Evolutionary conservation across 1,139 yeast species (phyloP), one percentile per base, ranked within the genome.

Genomic region (Candida tropicalis): DNA sequence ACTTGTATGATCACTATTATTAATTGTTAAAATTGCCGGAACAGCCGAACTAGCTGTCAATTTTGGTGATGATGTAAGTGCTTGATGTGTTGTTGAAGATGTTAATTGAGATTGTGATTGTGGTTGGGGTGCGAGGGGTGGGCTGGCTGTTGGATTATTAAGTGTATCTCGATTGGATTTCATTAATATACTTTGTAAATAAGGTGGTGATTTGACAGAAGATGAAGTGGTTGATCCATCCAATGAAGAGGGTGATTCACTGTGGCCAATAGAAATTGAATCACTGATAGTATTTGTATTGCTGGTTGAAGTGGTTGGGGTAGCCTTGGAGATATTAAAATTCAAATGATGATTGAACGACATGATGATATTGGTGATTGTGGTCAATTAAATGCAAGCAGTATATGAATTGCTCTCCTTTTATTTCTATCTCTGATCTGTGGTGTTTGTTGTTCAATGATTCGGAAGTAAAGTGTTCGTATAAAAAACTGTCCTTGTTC

Each of bases 221-320:
- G 43, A 11, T 26, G 42, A 37, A 17, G 42, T 18, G 31, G 42
- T 35, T 9, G 26, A 16, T 11, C 33, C 36, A 22, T 26, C 23
- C 5, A 27, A 23, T 25, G 43, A 11, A 2, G 35, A 23, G 9
- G 17, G 27, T 12, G 34, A 35, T 23, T 35, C 38, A 23, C 9
- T 25, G 22, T 16, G 17, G 32, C 29, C 18, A 6, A 28, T 24
- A 26, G 28, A 12, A 22, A 26, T 13, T 35, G 32, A 35, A 45
- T 33, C 40, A 48, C 41, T 35, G 52, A 59, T 55, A 2, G 68
- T 60, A 43, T 56, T 65, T 26, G 69, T 59, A 45, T 68, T 70
- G 17, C 68, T 63, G 11, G 76, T 70, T 20, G 76, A 70, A 2
- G 77, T 73, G 2, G 78, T 73, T n/a, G 78, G 68, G 2, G 68